These are phyloP conservation scores for Graphilbum ipis-grandicollis DNA, from an alignment of 2,329 filamentous ascomycete genomes.

Conservation along the genomic window DNA sequence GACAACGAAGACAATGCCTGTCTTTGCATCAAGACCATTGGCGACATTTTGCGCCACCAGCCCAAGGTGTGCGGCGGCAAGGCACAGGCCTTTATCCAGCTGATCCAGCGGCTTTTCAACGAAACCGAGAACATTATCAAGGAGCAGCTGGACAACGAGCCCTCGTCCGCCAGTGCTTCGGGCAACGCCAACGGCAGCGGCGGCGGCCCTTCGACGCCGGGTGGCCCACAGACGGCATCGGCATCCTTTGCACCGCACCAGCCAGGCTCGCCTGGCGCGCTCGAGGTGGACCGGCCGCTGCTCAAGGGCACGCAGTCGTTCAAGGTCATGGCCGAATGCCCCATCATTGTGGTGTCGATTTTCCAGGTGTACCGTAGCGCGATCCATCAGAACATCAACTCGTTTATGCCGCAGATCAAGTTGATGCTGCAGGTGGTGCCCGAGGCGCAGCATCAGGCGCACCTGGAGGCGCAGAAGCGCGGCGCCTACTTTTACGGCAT, in stretches of 20 bases:
- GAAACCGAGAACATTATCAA: conserved; percentile 89
- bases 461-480: conserved; percentile 63
- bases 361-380: conserved; percentile 80
- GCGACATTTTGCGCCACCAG: conserved; percentile 90
- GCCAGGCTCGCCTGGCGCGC: conserved; percentile 72
- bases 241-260: conserved; percentile 52
- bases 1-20: conserved; percentile 99
- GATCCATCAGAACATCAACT: conserved; percentile 70
- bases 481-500: conserved; percentile 82
- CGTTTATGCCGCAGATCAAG: conserved; percentile 90
- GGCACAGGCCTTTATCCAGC: conserved; percentile 74
- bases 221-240: conserved; percentile 27
- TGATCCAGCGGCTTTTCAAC: conserved; percentile 93
- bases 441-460: conserved; percentile 81
- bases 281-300: conserved; percentile 67
- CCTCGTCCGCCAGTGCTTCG: too few species aligned
- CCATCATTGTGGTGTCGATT: conserved; percentile 95
- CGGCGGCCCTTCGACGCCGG: not conserved
- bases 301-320: conserved; percentile 96
- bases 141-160: conserved; percentile 77
- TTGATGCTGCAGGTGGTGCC: conserved; percentile 76
- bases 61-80: conserved; percentile 60
- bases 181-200: not conserved
- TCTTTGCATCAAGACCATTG: conserved; percentile 95
- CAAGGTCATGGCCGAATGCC: conserved; percentile 93